Base-by-base conservation (phyloP, 371 early-diverging fungal species). In the Circinella umbellata region DNA sequence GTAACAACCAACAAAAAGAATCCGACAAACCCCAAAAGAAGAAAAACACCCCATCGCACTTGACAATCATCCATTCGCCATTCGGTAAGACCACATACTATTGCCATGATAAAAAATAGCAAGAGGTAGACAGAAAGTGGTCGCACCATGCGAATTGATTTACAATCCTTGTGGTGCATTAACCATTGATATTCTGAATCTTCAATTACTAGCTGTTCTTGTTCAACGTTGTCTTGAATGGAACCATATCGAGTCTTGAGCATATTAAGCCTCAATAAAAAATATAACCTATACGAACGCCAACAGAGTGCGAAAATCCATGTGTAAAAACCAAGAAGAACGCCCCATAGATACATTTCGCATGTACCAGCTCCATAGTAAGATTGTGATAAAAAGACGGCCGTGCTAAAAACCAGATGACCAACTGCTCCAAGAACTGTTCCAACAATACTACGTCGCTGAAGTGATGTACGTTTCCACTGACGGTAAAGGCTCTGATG, bases 231-330 rank as follows among this genome's bases (percentile, higher is more conserved):
- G 18, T 34, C 14, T 4, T 20, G 11, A 18, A 27, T 20, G 8
- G 51, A 49, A 7, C 38, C 49, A 27, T 70, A 79, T 6, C 66
- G 77, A 27, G 73, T 71, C 64, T 67, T 71, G 17, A 81, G 64
- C 35, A 65, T 54, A 47, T 79, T 79, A 1, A 80, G 61, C 38
- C 70, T 49, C 39, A 76, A 72, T 6, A 80, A 63, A n/a, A 71
- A 73, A n/a, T 67, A 57, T 4, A 82, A 70, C 3, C 83, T 53
- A 38, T 73, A 72, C 0, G 80, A 77, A 18, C 80, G 70, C 64
- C 73, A 69, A 15, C 63, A 62, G n/a, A 78, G 69, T 5, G 83
- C 74, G 68, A 69, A 77, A 2, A 74, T 69, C 83, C 83, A 82
- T 0, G 77, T 76, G 36, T 75, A 79, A 18, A 74, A 73, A 10